A percentile compares a stretch with the other conserved stretches of the same genome.
These are phyloP conservation scores for Trichophyton benhamiae DNA, from an alignment of 2,329 filamentous ascomycete genomes.

Conservation along the genomic window DNA sequence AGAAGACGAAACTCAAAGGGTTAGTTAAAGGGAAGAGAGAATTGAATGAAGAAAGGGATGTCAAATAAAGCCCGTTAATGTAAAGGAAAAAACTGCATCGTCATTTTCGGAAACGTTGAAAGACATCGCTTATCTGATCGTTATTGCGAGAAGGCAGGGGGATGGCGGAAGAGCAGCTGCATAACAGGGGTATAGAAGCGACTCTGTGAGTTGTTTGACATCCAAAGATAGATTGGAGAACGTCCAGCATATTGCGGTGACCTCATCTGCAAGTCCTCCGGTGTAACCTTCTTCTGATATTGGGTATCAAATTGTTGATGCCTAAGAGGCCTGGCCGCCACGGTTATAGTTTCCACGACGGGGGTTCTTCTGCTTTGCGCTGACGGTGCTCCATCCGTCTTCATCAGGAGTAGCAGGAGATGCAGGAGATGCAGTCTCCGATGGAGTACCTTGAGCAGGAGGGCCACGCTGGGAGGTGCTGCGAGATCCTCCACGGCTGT, in stretches of 20 bases:
- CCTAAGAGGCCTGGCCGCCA: constrained; percentile 7
- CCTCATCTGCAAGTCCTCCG: background rate
- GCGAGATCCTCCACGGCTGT: constrained; percentile 6
- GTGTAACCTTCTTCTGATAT: background rate
- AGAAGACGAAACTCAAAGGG: constrained; percentile 2
- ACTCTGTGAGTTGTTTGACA: background rate
- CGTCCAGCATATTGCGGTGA: background rate
- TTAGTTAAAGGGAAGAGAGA: constrained; percentile 1
- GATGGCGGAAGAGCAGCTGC: background rate
- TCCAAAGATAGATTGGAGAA: background rate
- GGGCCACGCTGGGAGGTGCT: constrained; percentile 6
- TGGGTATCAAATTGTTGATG: background rate
- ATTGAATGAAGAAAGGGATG: background rate
- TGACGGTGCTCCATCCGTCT: constrained; percentile 39
- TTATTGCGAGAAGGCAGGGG: background rate
- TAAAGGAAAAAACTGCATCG: background rate
- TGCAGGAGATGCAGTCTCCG: constrained; percentile 16
- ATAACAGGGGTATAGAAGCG: background rate
- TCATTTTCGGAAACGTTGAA: background rate
- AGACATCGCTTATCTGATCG: background rate
- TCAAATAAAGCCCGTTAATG: background rate
- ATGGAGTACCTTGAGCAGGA: background rate
- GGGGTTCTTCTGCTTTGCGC: constrained; percentile 33
- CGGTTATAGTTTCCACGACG: constrained; percentile 27
- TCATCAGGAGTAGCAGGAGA: constrained; percentile 27